phyloP scores from a whole-genome alignment of 495 filamentous ascomycete genomes.

The Trichocladium antarcticum region DNA sequence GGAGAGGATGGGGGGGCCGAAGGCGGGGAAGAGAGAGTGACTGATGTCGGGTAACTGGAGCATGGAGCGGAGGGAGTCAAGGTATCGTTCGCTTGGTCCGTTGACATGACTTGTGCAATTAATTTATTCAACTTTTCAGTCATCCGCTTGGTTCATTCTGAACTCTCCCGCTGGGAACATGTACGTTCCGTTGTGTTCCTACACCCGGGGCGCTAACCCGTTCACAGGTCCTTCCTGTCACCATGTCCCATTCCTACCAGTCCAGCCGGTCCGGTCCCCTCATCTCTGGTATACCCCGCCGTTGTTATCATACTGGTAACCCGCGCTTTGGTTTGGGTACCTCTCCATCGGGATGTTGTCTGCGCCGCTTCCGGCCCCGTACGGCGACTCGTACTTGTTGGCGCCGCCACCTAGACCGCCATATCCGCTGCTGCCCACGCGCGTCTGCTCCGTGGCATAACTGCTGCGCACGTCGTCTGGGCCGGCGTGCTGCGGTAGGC shows the following conservation, averaged over 20 bases:
- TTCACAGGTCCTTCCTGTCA: not conserved
- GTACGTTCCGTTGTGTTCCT: not conserved
- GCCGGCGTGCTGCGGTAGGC: constrained; percentile 30
- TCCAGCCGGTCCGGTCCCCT: not conserved
- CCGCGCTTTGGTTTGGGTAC: not conserved
- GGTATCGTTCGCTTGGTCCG: no score
- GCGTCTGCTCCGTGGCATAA: constrained; percentile 33
- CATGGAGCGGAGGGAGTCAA: not conserved
- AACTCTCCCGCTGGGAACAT: not conserved
- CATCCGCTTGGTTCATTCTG: not conserved
- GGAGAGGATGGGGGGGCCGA: not conserved
- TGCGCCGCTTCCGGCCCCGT: constrained; percentile 9
- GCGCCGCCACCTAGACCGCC: constrained; percentile 8
- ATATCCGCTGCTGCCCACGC: constrained; percentile 19
- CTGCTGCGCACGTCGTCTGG: constrained; percentile 32
- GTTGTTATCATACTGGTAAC: constrained; percentile 6
- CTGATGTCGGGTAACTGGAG: not conserved
- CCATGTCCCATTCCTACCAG: not conserved
- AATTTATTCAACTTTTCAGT: no score
- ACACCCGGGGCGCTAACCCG: not conserved
- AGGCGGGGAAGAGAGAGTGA: not conserved
- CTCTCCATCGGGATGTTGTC: not conserved
- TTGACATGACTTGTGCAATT: no score
- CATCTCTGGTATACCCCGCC: not conserved
- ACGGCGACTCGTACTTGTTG: constrained; percentile 24